Evolutionary conservation across 1,139 yeast species (phyloP), one percentile per base, ranked within the genome.

Genomic region (Yamadazyma friedrichii): DNA sequence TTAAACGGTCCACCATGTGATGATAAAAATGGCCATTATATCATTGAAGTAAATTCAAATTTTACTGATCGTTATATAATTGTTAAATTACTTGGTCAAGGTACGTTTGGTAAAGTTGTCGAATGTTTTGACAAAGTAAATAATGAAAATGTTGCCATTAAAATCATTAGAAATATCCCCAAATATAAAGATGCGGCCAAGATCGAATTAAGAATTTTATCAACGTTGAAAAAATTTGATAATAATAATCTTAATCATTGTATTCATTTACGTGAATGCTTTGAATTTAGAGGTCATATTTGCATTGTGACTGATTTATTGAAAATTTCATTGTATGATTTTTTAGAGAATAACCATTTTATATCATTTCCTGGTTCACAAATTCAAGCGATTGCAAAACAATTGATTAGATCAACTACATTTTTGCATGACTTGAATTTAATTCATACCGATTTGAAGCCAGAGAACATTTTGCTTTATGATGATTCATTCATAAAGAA

Each of bases 21-120:
- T 47, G 96, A 88, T 58, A 81, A 81, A 39, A 89, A 88, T 49
- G 96, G 96, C 0, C 94, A 89, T 61, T 88, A 87, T 56, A 76
- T 86, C 37, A 82, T 85, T 31, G 78, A 71, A 42, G 63, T 73
- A 11, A 80, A 82, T 45, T 81, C 82, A 34, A 52, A 62, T 3
- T 83, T 84, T 60, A 84, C 91, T 26, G 78, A 84, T 50, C 70
- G 95, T 38, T 83, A 84, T 53, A 64, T 79, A 20, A 82, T 87
- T 15, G 67, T 77, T 28, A 75, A 82, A 42, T 67, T 88, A 40
- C 68, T 94, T 45, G 99, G 99, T 16, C 98, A 93, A 57, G 99
- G 99, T 6, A 94, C 98, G 0, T 94, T 93, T 68, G 98, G 98
- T 15, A 93, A 91, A 59, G 99, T 94, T 11, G 85, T 89, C 31